Evolutionary conservation across 2,329 filamentous ascomycete genomes (phyloP), one percentile per base, ranked within the genome.

Genomic region (Podosphaera leucotricha): DNA sequence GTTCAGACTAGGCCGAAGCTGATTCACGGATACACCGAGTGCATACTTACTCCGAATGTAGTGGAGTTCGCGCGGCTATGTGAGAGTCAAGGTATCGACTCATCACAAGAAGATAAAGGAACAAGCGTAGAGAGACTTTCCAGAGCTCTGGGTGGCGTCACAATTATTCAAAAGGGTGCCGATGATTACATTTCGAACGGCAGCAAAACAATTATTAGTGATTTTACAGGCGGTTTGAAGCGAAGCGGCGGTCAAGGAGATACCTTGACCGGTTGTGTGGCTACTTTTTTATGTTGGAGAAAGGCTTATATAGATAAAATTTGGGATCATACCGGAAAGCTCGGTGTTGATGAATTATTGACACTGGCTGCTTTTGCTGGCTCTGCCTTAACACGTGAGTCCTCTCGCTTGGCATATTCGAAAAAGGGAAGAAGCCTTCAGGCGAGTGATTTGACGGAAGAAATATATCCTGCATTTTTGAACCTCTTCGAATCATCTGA

Each of bases 191-290:
- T 98, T 47, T 84, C 78, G 2, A 81, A 93, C 54, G 83, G 86
- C 11, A 65, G 70, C 46, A 67, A 68, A 44, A 92, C 81, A n/a
- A 62, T 86, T 21, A 64, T 80, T 0, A 80, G 78, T 21, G 85
- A 93, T 52, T 62, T 86, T 2, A 63, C 74, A 55, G 90, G 90
- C 7, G 87, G 87, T 1, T 62, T 75, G 59, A 98, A 98, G 71
- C 70, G 90, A 50, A 87, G 82, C 46, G 90, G 87, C 41, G 90
- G 90, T 0, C 90, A 98, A 62, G 90, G 90, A 1, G 90, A 98
- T 62, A 95, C 90, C 3, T 65, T 98, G 51, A 95, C 90, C 0
- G 90, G 90, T 1, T 77, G 77, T 28, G 65, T 98, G 50, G 90
- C 81, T 1, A 95, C 90, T 2, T 75, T 98, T 52, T 62, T 95